These are phyloP conservation scores for Neobulgaria alba DNA, from an alignment of 2,329 filamentous ascomycete genomes.

Conservation along the genomic window DNA sequence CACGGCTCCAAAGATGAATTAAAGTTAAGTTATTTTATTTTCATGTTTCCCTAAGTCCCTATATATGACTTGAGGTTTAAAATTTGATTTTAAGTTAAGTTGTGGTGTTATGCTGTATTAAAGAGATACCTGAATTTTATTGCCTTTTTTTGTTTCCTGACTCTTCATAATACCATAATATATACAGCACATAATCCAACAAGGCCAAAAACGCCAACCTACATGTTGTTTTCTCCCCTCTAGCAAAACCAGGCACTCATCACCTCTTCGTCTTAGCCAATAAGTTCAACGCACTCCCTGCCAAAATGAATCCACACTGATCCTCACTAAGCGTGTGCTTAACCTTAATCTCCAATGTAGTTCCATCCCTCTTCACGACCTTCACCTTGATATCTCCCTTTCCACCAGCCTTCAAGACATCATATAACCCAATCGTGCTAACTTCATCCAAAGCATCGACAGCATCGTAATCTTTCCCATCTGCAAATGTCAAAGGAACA, in stretches of 20 bases:
- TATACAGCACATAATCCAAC: too few species aligned
- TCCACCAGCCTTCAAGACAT: constrained; percentile 72
- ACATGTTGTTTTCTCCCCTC: neutral
- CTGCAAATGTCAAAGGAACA: constrained; percentile 81
- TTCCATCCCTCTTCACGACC: constrained; percentile 54
- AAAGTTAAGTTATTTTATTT: too few species aligned
- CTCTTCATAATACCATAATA: too few species aligned
- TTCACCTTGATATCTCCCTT: constrained; percentile 64
- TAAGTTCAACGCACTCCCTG: constrained; percentile 88
- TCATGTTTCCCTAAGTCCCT: too few species aligned
- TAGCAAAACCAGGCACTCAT: constrained; percentile 3
- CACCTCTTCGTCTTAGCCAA: constrained; percentile 50
- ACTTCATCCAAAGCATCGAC: constrained; percentile 80
- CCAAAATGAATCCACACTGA: constrained; percentile 85
- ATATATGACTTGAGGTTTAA: too few species aligned
- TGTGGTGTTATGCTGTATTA: too few species aligned
- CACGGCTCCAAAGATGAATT: too few species aligned
- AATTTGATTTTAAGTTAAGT: too few species aligned
- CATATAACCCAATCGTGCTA: constrained; percentile 70
- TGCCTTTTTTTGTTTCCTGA: too few species aligned
- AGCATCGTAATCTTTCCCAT: constrained; percentile 80
- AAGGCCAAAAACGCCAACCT: neutral
- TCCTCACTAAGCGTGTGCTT: constrained; percentile 83
- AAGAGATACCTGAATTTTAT: too few species aligned
- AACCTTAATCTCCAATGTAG: constrained; percentile 63